Conservation (phyloP, 306 rosid species). For the Leucaena leucocephala region DNA sequence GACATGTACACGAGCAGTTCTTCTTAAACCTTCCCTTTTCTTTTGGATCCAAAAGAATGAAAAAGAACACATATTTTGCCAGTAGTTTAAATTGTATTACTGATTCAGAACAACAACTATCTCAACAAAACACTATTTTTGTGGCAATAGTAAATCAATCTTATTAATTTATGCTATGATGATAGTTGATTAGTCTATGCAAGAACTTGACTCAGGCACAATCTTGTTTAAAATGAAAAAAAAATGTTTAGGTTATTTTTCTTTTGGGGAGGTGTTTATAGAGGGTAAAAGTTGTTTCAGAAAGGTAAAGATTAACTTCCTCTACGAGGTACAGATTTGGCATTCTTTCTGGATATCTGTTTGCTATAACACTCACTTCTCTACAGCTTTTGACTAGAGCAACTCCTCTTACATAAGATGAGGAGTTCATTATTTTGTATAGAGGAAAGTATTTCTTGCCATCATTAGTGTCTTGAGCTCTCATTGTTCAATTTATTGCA, state of each 20-base stretch:
- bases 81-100: slow-evolving; percentile 31
- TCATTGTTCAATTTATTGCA: no score
- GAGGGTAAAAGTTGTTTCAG: no score
- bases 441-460: slow-evolving; percentile 96
- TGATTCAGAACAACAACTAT: slow-evolving; percentile 3
- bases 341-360: slow-evolving; percentile 24
- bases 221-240: slow-evolving; percentile 21
- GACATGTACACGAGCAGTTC: slow-evolving; percentile 2
- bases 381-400: slow-evolving; percentile 90
- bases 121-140: slow-evolving; percentile 28
- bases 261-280: no score
- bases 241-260: slow-evolving; percentile 9
- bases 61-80: background rate
- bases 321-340: no score
- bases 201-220: slow-evolving; percentile 1
- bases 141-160: slow-evolving; percentile 10
- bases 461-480: slow-evolving; percentile 80
- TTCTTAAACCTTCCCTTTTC: background rate
- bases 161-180: slow-evolving; percentile 14
- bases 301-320: no score
- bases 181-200: background rate
- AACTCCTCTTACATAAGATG: slow-evolving; percentile 77
- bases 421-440: slow-evolving; percentile 72
- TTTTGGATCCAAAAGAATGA: background rate
- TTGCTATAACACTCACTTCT: slow-evolving; percentile 31